Conservation (phyloP, 257 asterid species). For the Plantago ovata region DNA sequence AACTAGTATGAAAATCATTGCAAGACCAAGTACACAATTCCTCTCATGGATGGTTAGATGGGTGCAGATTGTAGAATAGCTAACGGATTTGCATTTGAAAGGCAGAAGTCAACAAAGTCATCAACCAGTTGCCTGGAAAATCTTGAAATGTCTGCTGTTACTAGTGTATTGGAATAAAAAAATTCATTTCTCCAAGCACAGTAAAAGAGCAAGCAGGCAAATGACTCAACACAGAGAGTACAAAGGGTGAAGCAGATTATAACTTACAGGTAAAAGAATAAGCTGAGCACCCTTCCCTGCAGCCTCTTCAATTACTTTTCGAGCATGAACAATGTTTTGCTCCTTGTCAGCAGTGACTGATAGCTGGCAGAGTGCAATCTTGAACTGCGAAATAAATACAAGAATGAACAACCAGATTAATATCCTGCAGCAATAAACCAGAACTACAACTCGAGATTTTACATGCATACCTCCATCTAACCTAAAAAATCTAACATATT, state of each 20-base stretch:
- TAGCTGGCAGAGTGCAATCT: slow-evolving; percentile 82
- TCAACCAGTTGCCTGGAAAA: neutral
- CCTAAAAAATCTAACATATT: no score
- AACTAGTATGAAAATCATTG: no score
- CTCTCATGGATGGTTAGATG: no score
- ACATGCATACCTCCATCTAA: no score
- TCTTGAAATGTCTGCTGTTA: slow-evolving; percentile 9
- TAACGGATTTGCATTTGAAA: no score
- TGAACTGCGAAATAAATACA: slow-evolving; percentile 55
- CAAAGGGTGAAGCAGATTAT: neutral
- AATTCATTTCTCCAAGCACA: no score
- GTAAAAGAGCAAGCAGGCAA: slow-evolving; percentile 7
- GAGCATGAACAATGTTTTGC: slow-evolving; percentile 61
- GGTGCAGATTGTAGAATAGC: no score
- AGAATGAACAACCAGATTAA: neutral
- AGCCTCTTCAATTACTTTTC: slow-evolving; percentile 56
- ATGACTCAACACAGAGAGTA: neutral
- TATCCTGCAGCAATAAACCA: no score
- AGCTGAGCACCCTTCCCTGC: slow-evolving; percentile 70
- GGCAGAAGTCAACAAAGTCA: no score
- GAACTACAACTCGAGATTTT: neutral
- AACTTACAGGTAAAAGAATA: slow-evolving; percentile 72
- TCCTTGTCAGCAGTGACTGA: slow-evolving; percentile 63
- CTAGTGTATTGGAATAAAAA: neutral
- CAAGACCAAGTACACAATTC: no score